Evolutionary conservation across 805 yeast species (phyloP).

Genomic region (Wickerhamiella kazuoi): DNA sequence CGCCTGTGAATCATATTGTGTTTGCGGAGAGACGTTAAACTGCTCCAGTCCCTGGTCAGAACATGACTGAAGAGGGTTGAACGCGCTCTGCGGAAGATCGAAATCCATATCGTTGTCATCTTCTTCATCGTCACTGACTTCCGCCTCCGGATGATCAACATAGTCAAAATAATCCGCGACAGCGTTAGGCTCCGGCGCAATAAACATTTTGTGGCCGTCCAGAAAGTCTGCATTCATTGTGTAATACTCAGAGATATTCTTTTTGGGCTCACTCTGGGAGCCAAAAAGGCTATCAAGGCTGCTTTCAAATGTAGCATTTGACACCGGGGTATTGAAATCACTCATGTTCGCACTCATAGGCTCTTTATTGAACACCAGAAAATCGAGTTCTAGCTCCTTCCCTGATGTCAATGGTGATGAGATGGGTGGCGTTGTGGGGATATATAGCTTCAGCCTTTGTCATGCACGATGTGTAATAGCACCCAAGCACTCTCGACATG

Average conservation of each 20-base stretch:
- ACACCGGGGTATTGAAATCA: not conserved
- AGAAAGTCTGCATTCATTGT: not conserved
- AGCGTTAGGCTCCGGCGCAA: not conserved
- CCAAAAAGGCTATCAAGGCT: not conserved
- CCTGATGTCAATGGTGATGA: not conserved
- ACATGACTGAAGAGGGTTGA: not conserved
- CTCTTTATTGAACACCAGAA: too few relatives aligned
- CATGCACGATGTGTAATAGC: not conserved
- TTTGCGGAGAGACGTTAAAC: not conserved
- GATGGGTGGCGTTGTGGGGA: not conserved
- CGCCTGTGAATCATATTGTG: not conserved
- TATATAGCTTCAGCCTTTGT: not conserved
- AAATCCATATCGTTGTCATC: conserved; percentile 10
- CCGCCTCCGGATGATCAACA: conserved; percentile 9
- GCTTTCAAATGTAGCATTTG: not conserved
- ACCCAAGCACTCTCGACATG: not conserved
- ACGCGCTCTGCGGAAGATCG: not conserved
- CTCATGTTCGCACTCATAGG: not conserved
- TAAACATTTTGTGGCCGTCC: not conserved
- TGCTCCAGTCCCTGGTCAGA: not conserved
- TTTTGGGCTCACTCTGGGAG: not conserved
- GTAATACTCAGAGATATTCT: not conserved
- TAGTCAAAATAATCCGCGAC: conserved; percentile 1
- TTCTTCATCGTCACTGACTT: conserved; percentile 13
- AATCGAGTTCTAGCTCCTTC: not conserved